Conservation (phyloP, 352 stramenopile species). For the Globisporangium spinosum region DNA sequence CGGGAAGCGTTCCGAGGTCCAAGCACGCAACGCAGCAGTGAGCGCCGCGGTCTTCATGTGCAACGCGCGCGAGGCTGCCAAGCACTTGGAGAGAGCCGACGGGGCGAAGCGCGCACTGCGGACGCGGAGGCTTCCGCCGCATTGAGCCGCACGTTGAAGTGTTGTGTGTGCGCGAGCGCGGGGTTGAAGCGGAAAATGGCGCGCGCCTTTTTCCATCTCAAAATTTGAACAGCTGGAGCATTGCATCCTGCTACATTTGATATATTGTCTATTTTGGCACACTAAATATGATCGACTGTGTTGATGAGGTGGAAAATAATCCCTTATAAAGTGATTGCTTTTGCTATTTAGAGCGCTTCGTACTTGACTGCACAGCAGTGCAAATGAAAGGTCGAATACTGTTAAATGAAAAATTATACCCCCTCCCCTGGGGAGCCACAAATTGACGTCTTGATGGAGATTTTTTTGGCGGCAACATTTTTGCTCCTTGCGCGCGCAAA, state of each 20-base stretch:
- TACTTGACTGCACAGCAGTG: not conserved
- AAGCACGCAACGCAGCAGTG: constrained; percentile 4
- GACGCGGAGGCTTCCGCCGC: not conserved
- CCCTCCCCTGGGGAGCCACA: not conserved
- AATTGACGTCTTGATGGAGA: not conserved
- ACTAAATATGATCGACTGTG: too few relatives aligned
- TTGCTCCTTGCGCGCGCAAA: not conserved
- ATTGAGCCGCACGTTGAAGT: not conserved
- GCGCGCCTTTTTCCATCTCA: too few relatives aligned
- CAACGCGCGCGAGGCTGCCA: constrained; percentile 7
- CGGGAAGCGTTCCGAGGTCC: constrained; percentile 5
- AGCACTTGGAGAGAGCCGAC: constrained; percentile 1
- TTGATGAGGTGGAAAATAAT: too few relatives aligned
- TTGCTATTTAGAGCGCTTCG: not conserved
- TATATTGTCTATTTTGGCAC: too few relatives aligned
- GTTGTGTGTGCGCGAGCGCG: not conserved
- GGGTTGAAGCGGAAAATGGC: not conserved
- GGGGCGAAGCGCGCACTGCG: not conserved
- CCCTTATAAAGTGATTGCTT: too few relatives aligned
- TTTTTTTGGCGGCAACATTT: constrained; percentile 11
- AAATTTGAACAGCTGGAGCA: too few relatives aligned
- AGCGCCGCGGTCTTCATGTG: constrained; percentile 15
- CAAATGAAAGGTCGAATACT: not conserved
- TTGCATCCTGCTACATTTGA: too few relatives aligned
- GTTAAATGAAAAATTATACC: not conserved